Base-by-base conservation (phyloP, 371 early-diverging fungal genomes). In the Mucor racemosus region DNA sequence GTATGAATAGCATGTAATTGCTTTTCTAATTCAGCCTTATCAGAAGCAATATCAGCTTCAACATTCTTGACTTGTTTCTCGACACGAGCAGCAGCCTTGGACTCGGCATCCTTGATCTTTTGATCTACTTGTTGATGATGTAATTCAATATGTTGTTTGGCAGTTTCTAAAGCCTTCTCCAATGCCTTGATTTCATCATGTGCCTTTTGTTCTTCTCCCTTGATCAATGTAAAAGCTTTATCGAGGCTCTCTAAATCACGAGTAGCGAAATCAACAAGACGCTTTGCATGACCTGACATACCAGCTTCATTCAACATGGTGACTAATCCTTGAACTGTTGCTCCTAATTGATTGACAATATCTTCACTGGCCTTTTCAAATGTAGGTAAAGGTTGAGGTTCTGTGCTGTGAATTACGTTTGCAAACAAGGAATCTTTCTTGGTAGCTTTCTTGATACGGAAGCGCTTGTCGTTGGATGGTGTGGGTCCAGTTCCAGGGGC, bases 201-300 rank as follows among this genome's bases (percentile, higher is more conserved):
- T 7, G 74, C 68, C 19, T 65, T 61, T 5, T 42, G 36, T 19
- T 77, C 69, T 46, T 79, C 84, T 17, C 64, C 57, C 7, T 67
- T 60, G 17, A 75, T 64, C 15, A 64, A 40, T 9, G 64, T 61
- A 53, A 75, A 73, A 11, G 72, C 72, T 11, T 67, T 67, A 13
- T 75, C 64, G 3, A 82, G 61, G 11, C 50, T 57, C 17, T 76
- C 67, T 6, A 82, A 35, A 59, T 82, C 80, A 19, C 72, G 66
- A 2, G 72, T 46, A 26, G 80, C 77, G 34, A 75, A 72, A 69
- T 76, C 80, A 6, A 75, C 74, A 14, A 82, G 62, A 14, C 76
- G 65, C 57, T 77, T 76, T 1, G 78, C 78, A 57, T 82, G 78
- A 6, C 80, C 83, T 3, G 75, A 67, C 60, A 82, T 72, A 19